These are phyloP conservation scores for Calocybe cyanea DNA, from an alignment of 768 basidiomycete genomes.

Conservation along the genomic window DNA sequence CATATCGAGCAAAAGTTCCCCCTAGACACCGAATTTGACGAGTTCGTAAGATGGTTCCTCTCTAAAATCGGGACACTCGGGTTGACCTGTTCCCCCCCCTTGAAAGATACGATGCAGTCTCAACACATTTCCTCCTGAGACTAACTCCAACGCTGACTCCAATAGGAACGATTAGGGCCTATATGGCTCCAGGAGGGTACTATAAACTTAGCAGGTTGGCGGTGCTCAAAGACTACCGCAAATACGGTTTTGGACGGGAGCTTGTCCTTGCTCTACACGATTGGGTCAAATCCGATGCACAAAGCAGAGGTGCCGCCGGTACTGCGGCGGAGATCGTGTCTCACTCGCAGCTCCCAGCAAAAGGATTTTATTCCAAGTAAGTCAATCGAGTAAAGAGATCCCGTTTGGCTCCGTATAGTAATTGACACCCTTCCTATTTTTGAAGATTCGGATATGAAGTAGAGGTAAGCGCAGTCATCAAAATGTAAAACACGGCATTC, in stretches of 20 bases:
- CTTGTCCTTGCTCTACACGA: constrained; percentile 63
- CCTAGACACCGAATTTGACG: constrained; percentile 71
- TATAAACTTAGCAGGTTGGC: constrained; percentile 76
- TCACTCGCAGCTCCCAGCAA: constrained; percentile 73
- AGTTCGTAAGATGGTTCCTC: constrained; percentile 37
- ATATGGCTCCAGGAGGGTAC: constrained; percentile 37
- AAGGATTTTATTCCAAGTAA: constrained; percentile 75
- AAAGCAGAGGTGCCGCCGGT: constrained; percentile 18
- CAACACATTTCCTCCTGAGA: constrained; percentile 72
- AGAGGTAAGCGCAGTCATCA: constrained; percentile 43
- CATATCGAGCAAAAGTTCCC: constrained; percentile 68
- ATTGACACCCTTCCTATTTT: constrained; percentile 14
- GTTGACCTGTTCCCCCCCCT: constrained; percentile 1
- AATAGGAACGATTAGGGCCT: constrained; percentile 66
- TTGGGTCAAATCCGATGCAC: constrained; percentile 50
- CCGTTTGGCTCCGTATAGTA: too few relatives aligned
- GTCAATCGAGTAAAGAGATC: constrained; percentile 17
- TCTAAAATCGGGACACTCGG: neutral
- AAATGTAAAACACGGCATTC: constrained; percentile 12
- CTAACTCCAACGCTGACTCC: constrained; percentile 56
- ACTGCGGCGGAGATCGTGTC: constrained; percentile 41
- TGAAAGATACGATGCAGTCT: constrained; percentile 43
- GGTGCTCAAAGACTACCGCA: constrained; percentile 63
- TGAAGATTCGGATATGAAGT: constrained; percentile 64
- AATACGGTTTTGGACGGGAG: constrained; percentile 57